Percentiles rank a stretch among this genome's conserved stretches.
These are phyloP conservation scores for Claviceps monticola DNA, from an alignment of 2,329 filamentous ascomycete genomes.

Conservation along the genomic window DNA sequence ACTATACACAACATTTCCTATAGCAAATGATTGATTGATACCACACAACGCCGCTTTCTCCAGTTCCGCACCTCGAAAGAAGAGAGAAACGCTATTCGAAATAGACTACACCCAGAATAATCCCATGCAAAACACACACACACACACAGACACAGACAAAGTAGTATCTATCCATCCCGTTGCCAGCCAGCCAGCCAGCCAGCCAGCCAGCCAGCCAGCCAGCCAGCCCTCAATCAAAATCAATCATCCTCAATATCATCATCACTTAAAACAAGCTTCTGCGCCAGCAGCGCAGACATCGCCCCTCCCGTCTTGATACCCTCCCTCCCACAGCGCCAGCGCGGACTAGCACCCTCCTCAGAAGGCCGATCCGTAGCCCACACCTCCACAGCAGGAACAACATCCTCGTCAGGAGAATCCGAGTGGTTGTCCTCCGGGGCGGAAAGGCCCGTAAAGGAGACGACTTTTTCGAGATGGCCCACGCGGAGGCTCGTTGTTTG, in stretches of 20 bases:
- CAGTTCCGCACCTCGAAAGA: too few species aligned
- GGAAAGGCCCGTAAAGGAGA: conserved; percentile 48
- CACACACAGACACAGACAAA: too few species aligned
- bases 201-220: too few species aligned
- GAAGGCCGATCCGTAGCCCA: conserved; percentile 50
- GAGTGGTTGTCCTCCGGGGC: conserved; percentile 26
- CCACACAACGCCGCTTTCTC: too few species aligned
- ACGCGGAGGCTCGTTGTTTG: conserved; percentile 26
- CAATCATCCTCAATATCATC: conserved; percentile 66
- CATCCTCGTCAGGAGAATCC: conserved; percentile 25
- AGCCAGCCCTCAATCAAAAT: not conserved
- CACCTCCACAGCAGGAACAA: conserved; percentile 26
- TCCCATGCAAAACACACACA: too few species aligned
- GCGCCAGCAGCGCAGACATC: conserved; percentile 34
- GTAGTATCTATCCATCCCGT: too few species aligned
- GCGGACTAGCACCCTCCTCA: conserved; percentile 34
- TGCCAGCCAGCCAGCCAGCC: too few species aligned
- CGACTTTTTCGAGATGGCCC: conserved; percentile 53
- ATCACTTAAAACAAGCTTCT: conserved; percentile 61
- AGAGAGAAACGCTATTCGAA: too few species aligned
- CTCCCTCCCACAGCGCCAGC: conserved; percentile 33
- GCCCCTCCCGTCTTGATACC: conserved; percentile 23
- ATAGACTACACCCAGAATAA: too few species aligned
- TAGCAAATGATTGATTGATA: too few species aligned
- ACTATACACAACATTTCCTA: too few species aligned